Percentiles rank a stretch among this genome's conserved stretches.
phyloP scores from a whole-genome alignment of 768 basidiomycete genomes.

The Xerocomellus amylosporus region DNA sequence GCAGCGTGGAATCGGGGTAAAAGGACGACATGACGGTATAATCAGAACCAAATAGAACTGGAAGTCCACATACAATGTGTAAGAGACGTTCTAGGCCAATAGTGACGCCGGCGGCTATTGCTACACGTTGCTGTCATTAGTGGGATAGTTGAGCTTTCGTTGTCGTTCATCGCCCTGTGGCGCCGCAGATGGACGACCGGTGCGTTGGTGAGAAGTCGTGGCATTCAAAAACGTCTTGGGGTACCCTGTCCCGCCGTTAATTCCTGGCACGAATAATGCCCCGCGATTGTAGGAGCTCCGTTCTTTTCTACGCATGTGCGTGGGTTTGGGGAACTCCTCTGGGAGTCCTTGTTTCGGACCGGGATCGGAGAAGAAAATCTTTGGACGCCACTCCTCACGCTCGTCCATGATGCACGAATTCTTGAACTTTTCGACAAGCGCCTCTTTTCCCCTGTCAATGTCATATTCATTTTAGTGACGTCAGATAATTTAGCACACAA shows the following conservation, averaged over 20 bases:
- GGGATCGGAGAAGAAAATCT: constrained; percentile 73
- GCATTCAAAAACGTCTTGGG: constrained; percentile 30
- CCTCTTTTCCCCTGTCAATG: constrained; percentile 72
- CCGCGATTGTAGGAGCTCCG: constrained; percentile 79
- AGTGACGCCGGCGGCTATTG: neutral
- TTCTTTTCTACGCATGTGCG: constrained; percentile 77
- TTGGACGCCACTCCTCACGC: constrained; percentile 76
- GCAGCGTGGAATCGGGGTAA: constrained; percentile 9
- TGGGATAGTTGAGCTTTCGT: constrained; percentile 19
- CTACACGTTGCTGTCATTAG: constrained; percentile 7
- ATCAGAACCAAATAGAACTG: neutral
- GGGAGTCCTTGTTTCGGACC: constrained; percentile 72
- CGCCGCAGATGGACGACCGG: constrained; percentile 11
- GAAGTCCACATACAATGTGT: neutral
- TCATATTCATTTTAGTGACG: constrained; percentile 3
- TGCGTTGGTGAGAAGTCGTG: constrained; percentile 16
- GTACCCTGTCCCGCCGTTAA: constrained; percentile 24
- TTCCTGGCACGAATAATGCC: constrained; percentile 59
- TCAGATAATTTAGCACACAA: neutral
- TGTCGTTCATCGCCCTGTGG: constrained; percentile 26
- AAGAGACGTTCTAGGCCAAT: neutral
- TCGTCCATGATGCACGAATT: constrained; percentile 91
- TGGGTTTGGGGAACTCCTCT: constrained; percentile 80
- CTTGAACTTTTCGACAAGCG: constrained; percentile 88
- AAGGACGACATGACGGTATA: constrained; percentile 8